These are phyloP conservation scores for Epithele typhae DNA, from an alignment of 768 basidiomycete species.

Conservation along the genomic window DNA sequence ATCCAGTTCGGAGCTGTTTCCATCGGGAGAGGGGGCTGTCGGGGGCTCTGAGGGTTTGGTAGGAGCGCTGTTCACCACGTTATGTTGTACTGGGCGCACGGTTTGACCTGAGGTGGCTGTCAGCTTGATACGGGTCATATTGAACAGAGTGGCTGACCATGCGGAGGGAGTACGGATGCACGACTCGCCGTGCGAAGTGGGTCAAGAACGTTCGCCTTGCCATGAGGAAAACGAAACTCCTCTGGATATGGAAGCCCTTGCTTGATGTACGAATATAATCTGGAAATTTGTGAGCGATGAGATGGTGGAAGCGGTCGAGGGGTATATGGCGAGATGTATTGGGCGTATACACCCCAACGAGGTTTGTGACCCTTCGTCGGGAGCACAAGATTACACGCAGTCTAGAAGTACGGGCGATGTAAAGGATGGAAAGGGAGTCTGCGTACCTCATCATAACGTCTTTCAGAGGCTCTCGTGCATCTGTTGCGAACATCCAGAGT, in stretches of 20 bases:
- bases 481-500: slow-evolving; percentile 71
- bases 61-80: neutral
- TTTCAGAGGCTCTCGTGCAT: slow-evolving; percentile 65
- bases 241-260: slow-evolving; percentile 67
- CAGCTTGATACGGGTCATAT: too few relatives aligned
- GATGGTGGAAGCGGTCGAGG: too few relatives aligned
- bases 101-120: neutral
- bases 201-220: slow-evolving; percentile 59
- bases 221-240: slow-evolving; percentile 64
- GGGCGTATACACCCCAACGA: too few relatives aligned
- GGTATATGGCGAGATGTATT: too few relatives aligned
- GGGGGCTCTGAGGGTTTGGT: neutral
- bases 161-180: slow-evolving; percentile 3
- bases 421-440: too few relatives aligned
- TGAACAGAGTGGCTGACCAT: neutral
- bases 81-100: neutral
- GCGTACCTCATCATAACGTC: slow-evolving; percentile 66
- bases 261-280: slow-evolving; percentile 65
- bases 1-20: slow-evolving; percentile 35
- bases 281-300: slow-evolving; percentile 20
- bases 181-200: slow-evolving; percentile 25
- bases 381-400: too few relatives aligned
- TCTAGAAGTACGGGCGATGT: too few relatives aligned
- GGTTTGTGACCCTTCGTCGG: too few relatives aligned
- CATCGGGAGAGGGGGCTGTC: neutral